Base-by-base conservation (phyloP, 2,329 filamentous ascomycete genomes). In the Diaporthe velutina region DNA sequence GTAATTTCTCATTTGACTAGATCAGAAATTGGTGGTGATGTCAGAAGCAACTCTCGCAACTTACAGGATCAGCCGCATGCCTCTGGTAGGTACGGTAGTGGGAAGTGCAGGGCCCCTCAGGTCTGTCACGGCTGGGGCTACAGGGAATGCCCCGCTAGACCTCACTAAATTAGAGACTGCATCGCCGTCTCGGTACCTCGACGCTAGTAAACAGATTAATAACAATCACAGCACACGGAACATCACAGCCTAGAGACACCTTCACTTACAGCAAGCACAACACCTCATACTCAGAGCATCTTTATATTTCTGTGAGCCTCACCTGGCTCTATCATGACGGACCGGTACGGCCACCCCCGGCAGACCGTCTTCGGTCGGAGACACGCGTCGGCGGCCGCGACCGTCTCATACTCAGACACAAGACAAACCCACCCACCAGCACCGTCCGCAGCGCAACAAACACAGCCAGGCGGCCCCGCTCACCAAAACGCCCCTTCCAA, bases 261-360 rank as follows among this genome's bases (percentile, higher is more conserved):
- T 30, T 66, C 12, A 68, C 64, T 54, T 40, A 28, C 13, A 54
- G 15, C 38, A 48, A 38, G n/a, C 2, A n/a, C 15, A 38, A 35
- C 6, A 38, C 54, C 66, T 71, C 19, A 30, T 9, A 5, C 22
- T 5, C 25, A 15, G n/a, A 33, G 30, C 22, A 22, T 25, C 2
- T 17, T 38, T 22, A 12, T 52, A 22, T 48, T 13, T 74, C n/a
- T 9, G 17, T n/a, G 33, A 1, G 10, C 12, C 33, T 40, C 33
- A n/a, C 28, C 35, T 45, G 58, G 12, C 13, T 25, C 12, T 64
- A 74, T 25, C 28, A 80, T 80, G 79, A 75, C 77, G 8, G 79
- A 80, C 66, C 77, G 79, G 54, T 76, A 79, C 68, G 73, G 76
- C 55, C 71, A 75, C 42, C 73, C 72, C 40, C 68, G 75, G n/a